Percentiles rank a stretch among this genome's conserved stretches.
Conservation (phyloP, 768 basidiomycete species). For the Podaxis carcinomalis region DNA sequence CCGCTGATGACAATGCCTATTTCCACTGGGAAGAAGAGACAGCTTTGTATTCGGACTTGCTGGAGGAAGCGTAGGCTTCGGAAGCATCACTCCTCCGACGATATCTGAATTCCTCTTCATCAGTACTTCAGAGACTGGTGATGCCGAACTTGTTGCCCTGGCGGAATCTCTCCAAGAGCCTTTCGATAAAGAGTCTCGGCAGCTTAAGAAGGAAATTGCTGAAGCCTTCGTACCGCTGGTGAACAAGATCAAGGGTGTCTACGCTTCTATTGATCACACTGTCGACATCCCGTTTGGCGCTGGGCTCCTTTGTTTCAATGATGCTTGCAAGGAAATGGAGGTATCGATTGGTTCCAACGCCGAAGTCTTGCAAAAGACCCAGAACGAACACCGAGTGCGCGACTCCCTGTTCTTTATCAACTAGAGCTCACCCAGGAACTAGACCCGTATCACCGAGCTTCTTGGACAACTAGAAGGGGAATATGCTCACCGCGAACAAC, state of each 20-base stretch:
- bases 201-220: constrained; percentile 36
- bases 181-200: constrained; percentile 35
- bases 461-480: constrained; percentile 44
- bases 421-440: constrained; percentile 1
- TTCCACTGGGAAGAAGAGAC: constrained; percentile 51
- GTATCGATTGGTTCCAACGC: constrained; percentile 26
- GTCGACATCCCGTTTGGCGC: constrained; percentile 33
- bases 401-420: constrained; percentile 17
- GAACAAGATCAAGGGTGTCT: constrained; percentile 41
- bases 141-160: constrained; percentile 30
- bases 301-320: constrained; percentile 51
- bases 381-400: constrained; percentile 36
- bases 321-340: constrained; percentile 52
- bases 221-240: constrained; percentile 41
- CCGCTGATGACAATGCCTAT: constrained; percentile 24
- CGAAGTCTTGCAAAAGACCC: constrained; percentile 39
- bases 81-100: constrained; percentile 13
- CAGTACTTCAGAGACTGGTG: constrained; percentile 24
- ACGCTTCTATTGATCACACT: constrained; percentile 31
- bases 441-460: constrained; percentile 41
- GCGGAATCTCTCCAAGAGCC: constrained; percentile 37
- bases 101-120: constrained; percentile 9
- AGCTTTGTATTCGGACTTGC: constrained; percentile 46
- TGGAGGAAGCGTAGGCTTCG: constrained; percentile 36
- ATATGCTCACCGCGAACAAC: constrained; percentile 40